Base-by-base conservation (phyloP, 1,139 yeast genomes). In the Debaryomycetaceae sp. region DNA sequence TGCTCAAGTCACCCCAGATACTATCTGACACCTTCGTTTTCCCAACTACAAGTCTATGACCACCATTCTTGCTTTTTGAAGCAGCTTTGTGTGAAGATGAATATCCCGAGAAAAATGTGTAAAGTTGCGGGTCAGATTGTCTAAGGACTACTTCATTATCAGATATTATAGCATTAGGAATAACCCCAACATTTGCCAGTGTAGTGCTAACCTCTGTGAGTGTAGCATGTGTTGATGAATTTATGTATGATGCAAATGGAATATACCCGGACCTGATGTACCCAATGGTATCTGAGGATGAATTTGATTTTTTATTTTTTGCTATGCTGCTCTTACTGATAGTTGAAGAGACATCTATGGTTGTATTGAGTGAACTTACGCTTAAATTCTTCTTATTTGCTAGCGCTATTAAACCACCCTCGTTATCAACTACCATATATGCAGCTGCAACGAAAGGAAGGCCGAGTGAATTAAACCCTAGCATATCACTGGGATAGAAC, bases 341-440 rank as follows among this genome's bases (percentile, higher is more conserved):
- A 11, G 26, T 22, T 8, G 26, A 22, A 8, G 26, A 22, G 26
- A 22, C 11, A 22, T 8, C 26, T 8, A 8, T 11, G 11, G 26
- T 22, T 22, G 2, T 22, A 11, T 22, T 22, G 7, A 8, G 11
- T 22, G 2, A 8, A 8, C 26, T 22, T 3, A 11, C 7, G 11
- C 11, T 22, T 22, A 22, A 3, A 3, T 22, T 22, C 11, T 22
- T 22, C 26, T 22, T 22, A 9, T 50, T 46, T 1, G 61, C 68
- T 36, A 87, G 41, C 0, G 85, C 95, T 7, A 87, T 61, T 26
- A 65, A 65, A 29, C 65, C 59, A 18, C 79, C 79, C 17, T 75
- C 87, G 46, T 78, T 73, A 58, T 87, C 94, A 34, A 85, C 80
- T 0, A 83, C 92, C 35, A 84, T 48, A 56, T 81, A 86, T 18